Evolutionary conservation across 371 early-diverging fungal genomes (phyloP).

Genomic region (Circinella umbellata): DNA sequence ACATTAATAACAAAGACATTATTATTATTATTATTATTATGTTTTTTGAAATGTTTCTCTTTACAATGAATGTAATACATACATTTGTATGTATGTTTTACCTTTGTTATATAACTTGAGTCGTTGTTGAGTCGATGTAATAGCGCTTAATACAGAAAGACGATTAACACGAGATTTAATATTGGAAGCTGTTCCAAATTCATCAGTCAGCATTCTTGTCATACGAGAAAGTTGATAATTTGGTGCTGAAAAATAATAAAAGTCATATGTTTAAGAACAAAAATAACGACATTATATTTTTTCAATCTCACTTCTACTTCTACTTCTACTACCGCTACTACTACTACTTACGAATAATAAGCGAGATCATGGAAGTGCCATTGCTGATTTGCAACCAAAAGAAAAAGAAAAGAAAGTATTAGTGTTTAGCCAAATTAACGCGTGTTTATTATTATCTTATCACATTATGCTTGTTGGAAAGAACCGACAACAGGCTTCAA

Average conservation of each 20-base stretch:
- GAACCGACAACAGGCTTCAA: not conserved
- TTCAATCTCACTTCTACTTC: too few species aligned
- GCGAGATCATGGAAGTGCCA: conserved; percentile 99
- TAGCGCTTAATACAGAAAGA: conserved; percentile 97
- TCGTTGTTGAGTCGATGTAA: conserved; percentile 98
- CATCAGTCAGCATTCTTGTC: conserved; percentile 97
- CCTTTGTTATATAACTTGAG: conserved; percentile 94
- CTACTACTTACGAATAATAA: conserved; percentile 83
- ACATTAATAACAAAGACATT: not conserved
- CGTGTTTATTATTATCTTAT: too few species aligned
- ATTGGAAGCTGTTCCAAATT: conserved; percentile 99
- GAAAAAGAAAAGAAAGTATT: not conserved
- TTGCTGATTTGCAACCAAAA: conserved; percentile 64
- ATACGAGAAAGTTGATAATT: conserved; percentile 95
- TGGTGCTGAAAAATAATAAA: conserved; percentile 60
- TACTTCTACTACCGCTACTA: conserved; percentile 16
- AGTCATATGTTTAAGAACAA: not conserved
- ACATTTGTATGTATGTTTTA: conserved; percentile 21
- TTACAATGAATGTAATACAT: too few species aligned
- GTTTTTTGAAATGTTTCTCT: not conserved
- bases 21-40: not conserved
- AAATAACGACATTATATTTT: not conserved
- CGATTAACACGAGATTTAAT: conserved; percentile 99
- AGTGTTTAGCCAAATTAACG: too few species aligned
- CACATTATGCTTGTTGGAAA: not conserved